A percentile compares a stretch with the other conserved stretches of the same genome.
These are phyloP conservation scores for Dothideomycetidae sp. DNA, from an alignment of 2,329 filamentous ascomycete genomes.

Conservation along the genomic window DNA sequence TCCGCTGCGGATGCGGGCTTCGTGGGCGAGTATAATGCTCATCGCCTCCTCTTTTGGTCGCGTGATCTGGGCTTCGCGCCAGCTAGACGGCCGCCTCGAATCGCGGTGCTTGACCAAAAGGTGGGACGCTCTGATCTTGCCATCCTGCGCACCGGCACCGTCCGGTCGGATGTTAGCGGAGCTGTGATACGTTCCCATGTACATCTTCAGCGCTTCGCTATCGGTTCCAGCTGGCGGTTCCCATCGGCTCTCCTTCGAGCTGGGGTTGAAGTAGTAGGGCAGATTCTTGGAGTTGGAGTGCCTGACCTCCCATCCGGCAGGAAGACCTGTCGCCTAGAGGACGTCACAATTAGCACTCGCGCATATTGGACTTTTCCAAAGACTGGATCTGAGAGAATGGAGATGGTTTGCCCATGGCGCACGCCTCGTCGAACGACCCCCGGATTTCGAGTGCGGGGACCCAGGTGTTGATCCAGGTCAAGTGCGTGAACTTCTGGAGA, in stretches of 20 bases:
- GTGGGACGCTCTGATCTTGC: constrained; percentile 88
- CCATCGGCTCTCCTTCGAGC: constrained; percentile 82
- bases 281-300: constrained; percentile 98
- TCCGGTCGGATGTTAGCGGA: constrained; percentile 30
- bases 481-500: background rate
- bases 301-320: constrained; percentile 83
- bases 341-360: constrained; percentile 2
- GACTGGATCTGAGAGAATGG: too few relatives aligned
- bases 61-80: constrained; percentile 81
- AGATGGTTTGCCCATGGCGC: too few relatives aligned
- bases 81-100: constrained; percentile 79
- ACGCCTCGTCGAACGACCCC: background rate
- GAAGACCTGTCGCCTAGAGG: constrained; percentile 50
- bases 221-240: constrained; percentile 81
- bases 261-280: constrained; percentile 93
- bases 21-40: constrained; percentile 59
- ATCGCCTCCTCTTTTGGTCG: constrained; percentile 77
- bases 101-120: constrained; percentile 86
- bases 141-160: constrained; percentile 32
- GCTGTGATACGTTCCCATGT: constrained; percentile 83
- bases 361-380: too few relatives aligned
- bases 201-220: constrained; percentile 79
- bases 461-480: background rate
- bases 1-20: constrained; percentile 60
- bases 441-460: background rate